Percentiles rank a stretch among this genome's conserved stretches.
Evolutionary conservation across 176 grass and related monocot genomes (phyloP).

Genomic region (Musa itinerans): DNA sequence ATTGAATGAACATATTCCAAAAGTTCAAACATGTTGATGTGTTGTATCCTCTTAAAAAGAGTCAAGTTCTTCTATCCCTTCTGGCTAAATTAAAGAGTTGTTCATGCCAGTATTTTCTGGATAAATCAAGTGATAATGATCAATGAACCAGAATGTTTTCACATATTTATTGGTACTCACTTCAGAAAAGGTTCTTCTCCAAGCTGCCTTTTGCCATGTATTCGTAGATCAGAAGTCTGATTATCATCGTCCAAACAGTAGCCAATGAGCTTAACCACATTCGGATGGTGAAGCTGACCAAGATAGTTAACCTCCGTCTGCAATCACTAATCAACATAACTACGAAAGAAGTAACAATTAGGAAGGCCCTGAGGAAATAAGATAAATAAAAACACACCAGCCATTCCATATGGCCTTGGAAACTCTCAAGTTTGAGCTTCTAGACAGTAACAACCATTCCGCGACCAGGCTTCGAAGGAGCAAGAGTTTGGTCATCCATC

Average conservation of each 20-base stretch:
- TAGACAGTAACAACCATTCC: constrained; percentile 6
- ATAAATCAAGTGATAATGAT: background rate
- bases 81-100: background rate
- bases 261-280: constrained; percentile 23
- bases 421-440: too few relatives aligned
- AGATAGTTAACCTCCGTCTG: constrained; percentile 20
- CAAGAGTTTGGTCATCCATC: background rate
- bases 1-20: too few relatives aligned
- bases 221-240: constrained; percentile 12
- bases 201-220: constrained; percentile 12
- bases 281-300: constrained; percentile 17
- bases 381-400: background rate
- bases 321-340: background rate
- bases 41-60: too few relatives aligned
- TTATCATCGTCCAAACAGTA: constrained; percentile 12
- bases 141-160: background rate
- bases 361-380: background rate
- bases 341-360: too few relatives aligned
- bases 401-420: too few relatives aligned
- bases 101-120: background rate
- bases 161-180: background rate
- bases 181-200: constrained; percentile 15
- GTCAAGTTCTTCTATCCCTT: background rate
- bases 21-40: too few relatives aligned
- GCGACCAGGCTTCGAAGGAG: background rate